A percentile compares a stretch with the other conserved stretches of the same genome.
Evolutionary conservation across 495 filamentous ascomycete species (phyloP).

Genomic region (Hyaloscypha variabilis): DNA sequence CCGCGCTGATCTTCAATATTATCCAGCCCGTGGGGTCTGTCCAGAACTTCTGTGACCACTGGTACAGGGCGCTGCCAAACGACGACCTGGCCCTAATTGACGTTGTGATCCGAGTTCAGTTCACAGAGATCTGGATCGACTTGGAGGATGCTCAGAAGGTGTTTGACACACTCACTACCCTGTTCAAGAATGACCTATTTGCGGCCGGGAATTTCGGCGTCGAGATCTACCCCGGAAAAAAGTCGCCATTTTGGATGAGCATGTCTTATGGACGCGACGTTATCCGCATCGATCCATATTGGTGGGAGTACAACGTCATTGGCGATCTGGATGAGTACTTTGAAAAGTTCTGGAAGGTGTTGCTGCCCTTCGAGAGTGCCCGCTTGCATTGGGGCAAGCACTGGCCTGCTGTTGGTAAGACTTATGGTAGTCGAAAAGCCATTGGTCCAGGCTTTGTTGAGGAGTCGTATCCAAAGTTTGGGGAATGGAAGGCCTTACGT

Average conservation of each 20-base stretch:
- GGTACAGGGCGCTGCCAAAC: constrained; percentile 10
- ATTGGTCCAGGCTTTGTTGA: constrained; percentile 10
- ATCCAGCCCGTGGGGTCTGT: constrained; percentile 8
- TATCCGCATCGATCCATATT: constrained; percentile 12
- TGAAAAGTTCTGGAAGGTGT: constrained; percentile 7
- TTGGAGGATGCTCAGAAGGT: constrained; percentile 12
- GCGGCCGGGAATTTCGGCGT: constrained; percentile 12
- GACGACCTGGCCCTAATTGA: constrained; percentile 10
- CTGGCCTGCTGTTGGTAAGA: constrained; percentile 10
- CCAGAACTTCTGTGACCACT: constrained; percentile 12
- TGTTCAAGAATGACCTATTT: constrained; percentile 5
- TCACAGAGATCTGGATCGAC: constrained; percentile 14
- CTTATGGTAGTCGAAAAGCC: constrained; percentile 10
- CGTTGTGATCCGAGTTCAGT: constrained; percentile 7
- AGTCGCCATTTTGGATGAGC: constrained; percentile 12
- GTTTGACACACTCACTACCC: constrained; percentile 10
- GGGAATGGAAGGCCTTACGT: constrained; percentile 8
- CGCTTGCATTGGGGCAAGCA: constrained; percentile 9
- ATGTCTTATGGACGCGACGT: constrained; percentile 15
- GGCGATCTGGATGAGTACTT: constrained; percentile 10
- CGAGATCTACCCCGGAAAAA: constrained; percentile 14
- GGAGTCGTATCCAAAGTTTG: constrained; percentile 8
- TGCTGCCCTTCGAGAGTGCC: constrained; percentile 9
- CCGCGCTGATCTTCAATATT: constrained; percentile 6
- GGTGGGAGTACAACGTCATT: constrained; percentile 11